Percentiles rank a stretch among this genome's conserved stretches.
Conservation (phyloP, 345 rosid species). For the Murraya koenigii region DNA sequence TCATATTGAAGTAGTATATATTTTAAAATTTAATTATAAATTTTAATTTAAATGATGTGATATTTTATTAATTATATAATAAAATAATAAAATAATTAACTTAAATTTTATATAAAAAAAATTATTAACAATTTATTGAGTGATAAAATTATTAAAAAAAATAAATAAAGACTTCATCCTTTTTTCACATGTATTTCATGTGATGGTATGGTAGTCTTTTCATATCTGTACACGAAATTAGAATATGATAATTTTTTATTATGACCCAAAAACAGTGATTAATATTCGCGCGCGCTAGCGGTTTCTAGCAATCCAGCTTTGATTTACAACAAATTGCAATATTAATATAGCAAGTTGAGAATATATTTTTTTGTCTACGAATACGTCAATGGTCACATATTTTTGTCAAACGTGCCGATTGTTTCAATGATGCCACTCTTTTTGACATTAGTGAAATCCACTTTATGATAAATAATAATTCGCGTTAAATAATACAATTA, state of each 20-base stretch:
- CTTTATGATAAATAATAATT: conserved; percentile 20
- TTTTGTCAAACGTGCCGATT: neutral
- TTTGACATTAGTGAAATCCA: conserved; percentile 10
- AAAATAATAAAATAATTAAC: too few relatives aligned
- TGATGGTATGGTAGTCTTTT: neutral
- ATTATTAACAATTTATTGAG: too few relatives aligned
- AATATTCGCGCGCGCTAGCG: neutral
- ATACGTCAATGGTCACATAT: neutral
- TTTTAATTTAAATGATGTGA: rapidly evolving
- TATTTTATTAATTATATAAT: too few relatives aligned
- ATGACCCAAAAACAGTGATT: neutral
- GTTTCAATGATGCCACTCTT: neutral
- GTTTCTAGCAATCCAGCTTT: neutral
- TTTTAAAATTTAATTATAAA: too few relatives aligned
- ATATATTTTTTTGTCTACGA: neutral
- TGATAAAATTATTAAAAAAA: too few relatives aligned
- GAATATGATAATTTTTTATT: neutral
- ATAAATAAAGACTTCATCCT: too few relatives aligned
- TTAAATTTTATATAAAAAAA: too few relatives aligned
- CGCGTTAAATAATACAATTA: neutral
- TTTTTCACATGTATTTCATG: neutral
- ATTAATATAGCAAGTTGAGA: neutral
- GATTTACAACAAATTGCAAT: neutral
- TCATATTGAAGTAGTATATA: too few relatives aligned
- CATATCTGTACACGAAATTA: neutral